These are phyloP conservation scores for Vigna angularis DNA, from an alignment of 306 rosid genomes.

Conservation along the genomic window DNA sequence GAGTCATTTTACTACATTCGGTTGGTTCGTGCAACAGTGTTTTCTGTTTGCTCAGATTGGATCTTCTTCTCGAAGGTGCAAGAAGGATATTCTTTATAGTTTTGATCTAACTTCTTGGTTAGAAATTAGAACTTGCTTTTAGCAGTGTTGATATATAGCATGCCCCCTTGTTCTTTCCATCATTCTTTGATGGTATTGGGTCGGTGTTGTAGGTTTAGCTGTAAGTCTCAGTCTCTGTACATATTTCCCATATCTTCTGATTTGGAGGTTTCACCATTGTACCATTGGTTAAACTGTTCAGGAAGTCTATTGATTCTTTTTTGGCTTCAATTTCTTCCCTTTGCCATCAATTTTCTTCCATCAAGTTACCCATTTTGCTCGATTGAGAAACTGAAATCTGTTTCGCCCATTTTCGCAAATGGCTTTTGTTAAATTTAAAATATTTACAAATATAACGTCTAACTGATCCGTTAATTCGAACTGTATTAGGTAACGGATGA, in stretches of 20 bases:
- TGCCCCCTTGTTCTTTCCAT: slow-evolving; percentile 36
- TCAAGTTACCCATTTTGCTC: not conserved
- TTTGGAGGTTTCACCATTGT: slow-evolving; percentile 15
- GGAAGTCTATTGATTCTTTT: not conserved
- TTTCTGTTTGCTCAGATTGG: slow-evolving; percentile 25
- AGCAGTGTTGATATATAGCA: slow-evolving; percentile 3
- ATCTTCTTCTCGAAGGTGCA: slow-evolving; percentile 34
- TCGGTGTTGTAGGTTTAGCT: slow-evolving; percentile 7
- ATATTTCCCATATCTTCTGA: slow-evolving; percentile 19
- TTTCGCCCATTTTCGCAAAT: not conserved
- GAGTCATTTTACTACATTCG: not conserved
- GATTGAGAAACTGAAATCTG: not conserved
- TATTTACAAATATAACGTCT: not conserved
- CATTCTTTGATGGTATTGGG: slow-evolving; percentile 61
- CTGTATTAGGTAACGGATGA: no score
- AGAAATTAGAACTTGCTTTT: not conserved
- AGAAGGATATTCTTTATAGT: not conserved
- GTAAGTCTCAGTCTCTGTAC: slow-evolving; percentile 44
- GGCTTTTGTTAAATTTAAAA: not conserved
- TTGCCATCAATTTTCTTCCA: not conserved
- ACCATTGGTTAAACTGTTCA: slow-evolving; percentile 23
- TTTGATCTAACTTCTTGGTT: slow-evolving; percentile 29
- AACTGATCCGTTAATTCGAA: no score
- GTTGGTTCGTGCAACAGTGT: slow-evolving; percentile 2
- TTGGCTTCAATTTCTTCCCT: not conserved